Evolutionary conservation across 768 basidiomycete species (phyloP).

Genomic region (Hemileccinum rubropunctum): DNA sequence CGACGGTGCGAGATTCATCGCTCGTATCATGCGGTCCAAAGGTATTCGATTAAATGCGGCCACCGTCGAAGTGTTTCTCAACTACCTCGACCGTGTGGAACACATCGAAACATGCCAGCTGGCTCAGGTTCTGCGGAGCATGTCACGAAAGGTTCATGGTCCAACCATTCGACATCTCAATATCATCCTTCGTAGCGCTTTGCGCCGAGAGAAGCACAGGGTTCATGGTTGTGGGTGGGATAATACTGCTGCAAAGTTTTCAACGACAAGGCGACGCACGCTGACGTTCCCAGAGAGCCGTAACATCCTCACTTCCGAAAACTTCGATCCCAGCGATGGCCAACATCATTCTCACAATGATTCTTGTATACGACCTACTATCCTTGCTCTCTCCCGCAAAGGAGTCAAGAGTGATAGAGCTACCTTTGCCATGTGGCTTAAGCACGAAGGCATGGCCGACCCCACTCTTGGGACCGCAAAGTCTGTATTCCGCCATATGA

Average conservation of each 20-base stretch:
- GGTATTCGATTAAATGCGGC: conserved; percentile 49
- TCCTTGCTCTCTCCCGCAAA: conserved; percentile 46
- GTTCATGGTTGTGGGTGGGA: conserved; percentile 48
- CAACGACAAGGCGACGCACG: conserved; percentile 26
- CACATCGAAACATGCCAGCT: conserved; percentile 45
- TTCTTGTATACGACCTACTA: conserved; percentile 37
- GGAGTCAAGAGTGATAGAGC: conserved; percentile 53
- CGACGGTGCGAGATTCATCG: conserved; percentile 41
- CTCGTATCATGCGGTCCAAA: conserved; percentile 54
- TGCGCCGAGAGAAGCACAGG: conserved; percentile 51
- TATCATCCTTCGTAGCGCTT: conserved; percentile 47
- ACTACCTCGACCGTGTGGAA: conserved; percentile 46
- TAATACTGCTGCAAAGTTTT: conserved; percentile 37
- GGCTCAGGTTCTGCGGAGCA: conserved; percentile 43
- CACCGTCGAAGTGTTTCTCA: conserved; percentile 56
- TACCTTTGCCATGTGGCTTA: conserved; percentile 60
- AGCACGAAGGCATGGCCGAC: conserved; percentile 54
- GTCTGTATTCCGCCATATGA: conserved; percentile 54
- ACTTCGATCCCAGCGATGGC: conserved; percentile 52
- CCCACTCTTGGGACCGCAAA: conserved; percentile 51
- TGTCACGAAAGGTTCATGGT: conserved; percentile 40
- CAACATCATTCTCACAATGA: conserved; percentile 31
- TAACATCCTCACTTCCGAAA: conserved; percentile 21
- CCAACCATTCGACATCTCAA: conserved; percentile 60
- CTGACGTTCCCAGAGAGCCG: conserved; percentile 5